These are phyloP conservation scores for bread wheat (Triticum aestivum) DNA, from an alignment of 176 grass and related monocot genomes.

Conservation along the genomic window DNA sequence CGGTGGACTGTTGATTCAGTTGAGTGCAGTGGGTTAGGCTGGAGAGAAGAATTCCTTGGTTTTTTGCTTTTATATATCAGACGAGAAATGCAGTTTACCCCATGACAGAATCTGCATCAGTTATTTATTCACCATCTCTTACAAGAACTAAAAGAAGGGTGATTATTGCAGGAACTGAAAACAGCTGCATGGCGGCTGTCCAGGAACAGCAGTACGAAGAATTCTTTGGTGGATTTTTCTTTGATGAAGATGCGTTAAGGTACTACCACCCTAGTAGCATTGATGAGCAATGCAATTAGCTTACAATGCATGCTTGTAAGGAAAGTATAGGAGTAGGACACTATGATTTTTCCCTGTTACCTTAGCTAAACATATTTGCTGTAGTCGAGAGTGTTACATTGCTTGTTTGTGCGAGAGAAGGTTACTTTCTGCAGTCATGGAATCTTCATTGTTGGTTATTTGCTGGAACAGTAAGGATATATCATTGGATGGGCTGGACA, in stretches of 20 bases:
- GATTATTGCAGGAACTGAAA: not conserved
- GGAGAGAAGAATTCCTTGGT: not conserved
- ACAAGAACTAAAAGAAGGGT: not conserved
- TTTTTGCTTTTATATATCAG: not conserved
- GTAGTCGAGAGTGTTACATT: not conserved
- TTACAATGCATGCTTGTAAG: not conserved
- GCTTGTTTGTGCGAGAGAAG: not conserved
- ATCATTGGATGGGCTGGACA: constrained; percentile 55
- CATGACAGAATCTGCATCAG: not conserved
- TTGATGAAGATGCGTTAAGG: constrained; percentile 46
- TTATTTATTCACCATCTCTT: not conserved
- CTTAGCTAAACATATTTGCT: not conserved
- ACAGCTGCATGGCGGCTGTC: not conserved
- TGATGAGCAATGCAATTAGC: not conserved
- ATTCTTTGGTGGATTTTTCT: constrained; percentile 24
- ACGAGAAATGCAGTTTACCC: not conserved
- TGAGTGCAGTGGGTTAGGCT: not conserved
- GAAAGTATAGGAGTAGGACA: not conserved
- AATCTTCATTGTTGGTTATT: constrained; percentile 1
- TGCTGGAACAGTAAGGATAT: constrained; percentile 58
- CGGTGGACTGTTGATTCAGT: not conserved
- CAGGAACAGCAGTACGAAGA: not conserved
- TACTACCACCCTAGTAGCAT: not conserved
- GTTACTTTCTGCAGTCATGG: constrained; percentile 7
- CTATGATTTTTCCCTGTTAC: not conserved